Conservation (phyloP, 495 filamentous ascomycete species). For the Achaetomiella virescens region DNA sequence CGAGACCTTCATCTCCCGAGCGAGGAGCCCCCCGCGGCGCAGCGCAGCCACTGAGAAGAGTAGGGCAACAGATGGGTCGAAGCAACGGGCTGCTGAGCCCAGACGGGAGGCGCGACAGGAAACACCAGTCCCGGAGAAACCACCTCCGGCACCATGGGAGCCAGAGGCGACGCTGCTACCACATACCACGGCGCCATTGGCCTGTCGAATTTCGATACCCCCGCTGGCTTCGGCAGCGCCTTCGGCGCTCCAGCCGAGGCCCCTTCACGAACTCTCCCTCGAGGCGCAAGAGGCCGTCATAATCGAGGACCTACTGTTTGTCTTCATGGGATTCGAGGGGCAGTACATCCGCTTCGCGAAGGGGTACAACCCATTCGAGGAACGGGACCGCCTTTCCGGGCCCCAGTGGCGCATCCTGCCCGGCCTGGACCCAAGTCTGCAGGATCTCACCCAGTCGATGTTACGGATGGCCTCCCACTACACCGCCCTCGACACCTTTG, state of each 20-base stretch:
- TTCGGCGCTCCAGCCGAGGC: conserved; percentile 59
- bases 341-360: conserved; percentile 86
- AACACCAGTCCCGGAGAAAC: conserved; percentile 25
- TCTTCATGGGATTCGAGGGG: conserved; percentile 98
- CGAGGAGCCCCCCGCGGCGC: conserved; percentile 61
- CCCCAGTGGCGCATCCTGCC: conserved; percentile 72
- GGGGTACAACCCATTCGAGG: conserved; percentile 71
- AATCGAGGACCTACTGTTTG: conserved; percentile 84
- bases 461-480: conserved; percentile 95
- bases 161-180: conserved; percentile 76
- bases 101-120: conserved; percentile 40
- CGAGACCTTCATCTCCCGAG: conserved; percentile 56
- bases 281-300: conserved; percentile 80
- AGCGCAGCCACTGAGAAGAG: conserved; percentile 32
- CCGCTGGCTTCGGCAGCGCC: conserved; percentile 70
- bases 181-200: conserved; percentile 83
- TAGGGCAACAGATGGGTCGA: conserved; percentile 31
- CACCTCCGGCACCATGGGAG: conserved; percentile 52
- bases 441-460: conserved; percentile 81
- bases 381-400: conserved; percentile 79
- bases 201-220: conserved; percentile 76
- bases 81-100: conserved; percentile 40
- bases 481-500: conserved; percentile 80
- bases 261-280: conserved; percentile 64
- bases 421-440: conserved; percentile 84